Percentiles rank a stretch among this genome's conserved stretches.
Evolutionary conservation across 768 basidiomycete species (phyloP).

Genomic region (Calvatia gigantea): DNA sequence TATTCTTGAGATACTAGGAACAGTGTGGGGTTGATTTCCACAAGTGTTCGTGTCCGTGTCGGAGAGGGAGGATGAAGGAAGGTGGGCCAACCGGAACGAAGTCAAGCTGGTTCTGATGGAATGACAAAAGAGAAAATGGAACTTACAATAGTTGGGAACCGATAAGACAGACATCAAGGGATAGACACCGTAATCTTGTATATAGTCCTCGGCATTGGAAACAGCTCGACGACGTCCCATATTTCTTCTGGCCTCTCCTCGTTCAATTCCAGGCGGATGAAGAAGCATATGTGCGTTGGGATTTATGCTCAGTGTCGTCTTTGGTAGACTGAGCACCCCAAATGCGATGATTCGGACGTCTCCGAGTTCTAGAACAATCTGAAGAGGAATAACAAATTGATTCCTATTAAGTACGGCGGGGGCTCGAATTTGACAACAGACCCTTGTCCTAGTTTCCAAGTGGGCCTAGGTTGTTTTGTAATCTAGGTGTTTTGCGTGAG

Average conservation of each 20-base stretch:
- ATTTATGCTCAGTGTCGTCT: conserved; percentile 56
- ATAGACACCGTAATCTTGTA: conserved; percentile 41
- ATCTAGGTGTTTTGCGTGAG: conserved; percentile 30
- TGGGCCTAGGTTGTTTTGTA: conserved; percentile 68
- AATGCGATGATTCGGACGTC: conserved; percentile 74
- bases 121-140: conserved; percentile 6
- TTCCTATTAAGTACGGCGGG: background rate
- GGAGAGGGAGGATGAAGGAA: background rate
- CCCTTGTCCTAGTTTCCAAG: conserved; percentile 63
- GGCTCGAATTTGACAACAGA: conserved; percentile 28
- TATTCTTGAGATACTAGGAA: conserved; percentile 26
- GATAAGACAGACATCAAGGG: conserved; percentile 27
- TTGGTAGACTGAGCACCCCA: conserved; percentile 59
- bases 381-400: background rate
- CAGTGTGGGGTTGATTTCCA: conserved; percentile 1
- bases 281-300: conserved; percentile 65
- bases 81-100: background rate
- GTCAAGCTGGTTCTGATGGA: background rate
- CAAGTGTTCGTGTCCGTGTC: background rate
- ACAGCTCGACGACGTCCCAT: background rate
- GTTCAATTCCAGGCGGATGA: conserved; percentile 62
- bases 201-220: conserved; percentile 11
- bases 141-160: conserved; percentile 29
- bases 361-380: conserved; percentile 67
- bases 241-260: conserved; percentile 16